These are phyloP conservation scores for Trichophyton benhamiae DNA, from an alignment of 2,329 filamentous ascomycete genomes.

Conservation along the genomic window DNA sequence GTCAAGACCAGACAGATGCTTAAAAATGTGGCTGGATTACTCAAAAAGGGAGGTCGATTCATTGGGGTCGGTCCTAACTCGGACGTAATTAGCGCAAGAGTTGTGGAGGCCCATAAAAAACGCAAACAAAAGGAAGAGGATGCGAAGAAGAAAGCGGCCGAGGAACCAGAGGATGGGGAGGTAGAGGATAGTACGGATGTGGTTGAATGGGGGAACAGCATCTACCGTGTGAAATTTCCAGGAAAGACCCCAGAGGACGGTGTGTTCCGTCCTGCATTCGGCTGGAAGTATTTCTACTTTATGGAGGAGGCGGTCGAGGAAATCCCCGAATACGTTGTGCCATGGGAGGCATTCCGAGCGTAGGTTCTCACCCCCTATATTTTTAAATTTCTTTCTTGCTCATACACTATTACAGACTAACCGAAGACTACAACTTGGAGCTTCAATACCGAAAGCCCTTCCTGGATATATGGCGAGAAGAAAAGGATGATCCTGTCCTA, in stretches of 20 bases:
- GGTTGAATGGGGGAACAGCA: slow-evolving; percentile 78
- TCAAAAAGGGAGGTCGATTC: slow-evolving; percentile 91
- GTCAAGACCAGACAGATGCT: slow-evolving; percentile 85
- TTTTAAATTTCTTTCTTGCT: background rate
- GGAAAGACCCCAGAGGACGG: slow-evolving; percentile 72
- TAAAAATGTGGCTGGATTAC: slow-evolving; percentile 72
- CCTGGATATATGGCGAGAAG: slow-evolving; percentile 77
- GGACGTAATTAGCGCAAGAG: slow-evolving; percentile 68
- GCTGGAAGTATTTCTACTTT: slow-evolving; percentile 97
- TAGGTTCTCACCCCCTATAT: slow-evolving; percentile 19
- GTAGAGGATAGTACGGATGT: slow-evolving; percentile 51
- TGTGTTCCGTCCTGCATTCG: slow-evolving; percentile 84
- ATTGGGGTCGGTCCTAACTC: slow-evolving; percentile 96
- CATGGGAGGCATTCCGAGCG: slow-evolving; percentile 94
- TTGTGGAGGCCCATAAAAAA: slow-evolving; percentile 61
- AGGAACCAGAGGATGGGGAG: slow-evolving; percentile 33
- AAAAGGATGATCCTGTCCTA: slow-evolving; percentile 71
- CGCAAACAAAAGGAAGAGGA: slow-evolving; percentile 30
- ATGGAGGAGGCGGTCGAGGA: slow-evolving; percentile 92
- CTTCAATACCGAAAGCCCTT: slow-evolving; percentile 89
- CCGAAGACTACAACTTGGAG: slow-evolving; percentile 93
- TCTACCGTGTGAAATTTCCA: slow-evolving; percentile 84
- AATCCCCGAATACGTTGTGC: slow-evolving; percentile 93
- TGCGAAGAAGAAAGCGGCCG: slow-evolving; percentile 24
- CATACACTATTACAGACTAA: slow-evolving; percentile 39